A percentile compares a stretch with the other conserved stretches of the same genome.
Conservation (phyloP, 1,139 yeast species). For the Saccharomycopsis hybrid region DNA sequence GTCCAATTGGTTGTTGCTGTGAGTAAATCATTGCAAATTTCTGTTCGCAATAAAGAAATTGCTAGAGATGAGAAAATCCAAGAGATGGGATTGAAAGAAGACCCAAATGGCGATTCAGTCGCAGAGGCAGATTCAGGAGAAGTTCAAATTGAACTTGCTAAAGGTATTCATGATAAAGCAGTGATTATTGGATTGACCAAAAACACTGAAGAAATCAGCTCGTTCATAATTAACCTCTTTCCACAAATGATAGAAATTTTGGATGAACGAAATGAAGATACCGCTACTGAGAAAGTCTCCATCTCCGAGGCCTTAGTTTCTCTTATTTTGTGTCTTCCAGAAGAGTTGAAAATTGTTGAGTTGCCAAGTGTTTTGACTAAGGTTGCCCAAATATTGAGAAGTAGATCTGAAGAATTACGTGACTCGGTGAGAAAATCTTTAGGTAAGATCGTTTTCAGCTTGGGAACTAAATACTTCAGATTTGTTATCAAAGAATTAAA, state of each 20-base stretch:
- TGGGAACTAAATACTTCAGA: slow-evolving; percentile 70
- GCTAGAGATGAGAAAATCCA: no score
- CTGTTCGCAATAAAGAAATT: slow-evolving; percentile 25
- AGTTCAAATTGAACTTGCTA: no score
- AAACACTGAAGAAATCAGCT: slow-evolving; percentile 32
- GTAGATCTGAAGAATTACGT: slow-evolving; percentile 82
- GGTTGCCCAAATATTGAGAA: slow-evolving; percentile 80
- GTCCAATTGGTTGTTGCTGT: slow-evolving; percentile 61
- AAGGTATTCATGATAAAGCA: slow-evolving; percentile 21
- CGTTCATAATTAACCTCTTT: slow-evolving; percentile 55
- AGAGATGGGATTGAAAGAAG: no score
- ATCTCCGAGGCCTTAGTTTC: slow-evolving; percentile 78
- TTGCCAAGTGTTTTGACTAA: slow-evolving; percentile 81
- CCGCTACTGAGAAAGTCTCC: slow-evolving; percentile 69
- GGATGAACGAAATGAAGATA: slow-evolving; percentile 65
- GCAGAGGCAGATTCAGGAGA: slow-evolving; percentile 17
- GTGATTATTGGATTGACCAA: slow-evolving; percentile 30
- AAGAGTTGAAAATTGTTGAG: slow-evolving; percentile 46
- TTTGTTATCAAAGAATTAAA: slow-evolving; percentile 75
- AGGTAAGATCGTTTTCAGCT: slow-evolving; percentile 51
- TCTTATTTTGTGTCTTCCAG: slow-evolving; percentile 57
- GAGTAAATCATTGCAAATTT: slow-evolving; percentile 44
- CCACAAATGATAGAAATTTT: slow-evolving; percentile 59
- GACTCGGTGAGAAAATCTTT: slow-evolving; percentile 79
- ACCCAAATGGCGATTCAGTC: no score